Base-by-base conservation (phyloP, 2,329 filamentous ascomycete species). In the Colletotrichum sp. region DNA sequence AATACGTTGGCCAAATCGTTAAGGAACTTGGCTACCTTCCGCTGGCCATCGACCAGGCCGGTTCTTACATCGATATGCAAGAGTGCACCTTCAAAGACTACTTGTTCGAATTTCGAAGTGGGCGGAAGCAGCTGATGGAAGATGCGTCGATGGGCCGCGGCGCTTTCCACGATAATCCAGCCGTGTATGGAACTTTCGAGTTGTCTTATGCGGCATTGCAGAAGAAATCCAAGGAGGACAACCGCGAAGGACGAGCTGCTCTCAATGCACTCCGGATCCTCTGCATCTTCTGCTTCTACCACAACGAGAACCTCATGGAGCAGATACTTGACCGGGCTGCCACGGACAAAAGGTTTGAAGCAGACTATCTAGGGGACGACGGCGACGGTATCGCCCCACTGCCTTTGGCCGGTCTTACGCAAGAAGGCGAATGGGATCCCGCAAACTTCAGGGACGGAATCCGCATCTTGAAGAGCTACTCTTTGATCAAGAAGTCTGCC, bases 1-100 rank as follows among this genome's bases (percentile, higher is more conserved):
- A 25, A 25, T 25, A 25, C 25, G 25, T 29, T 29, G 27, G 27
- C 5, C 44, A 62, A 0, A 78, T 83, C 9, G 77, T 80, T 1
- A 29, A 30, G 2, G 78, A 78, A 1, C 74, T 84, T 0, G 83
- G 79, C 0, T 79, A 57, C 15, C 64, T 84, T 1, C 82, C 83
- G 0, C 72, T 84, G 1, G 82, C 82, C 3, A 76, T 84, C 34
- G 81, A 81, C 8, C 80, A 82, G 27, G 82, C 82, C 2, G 77
- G 80, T 11, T 49, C 78, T 3, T 75, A 80, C 75, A 59, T 79
- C 13, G 5, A 75, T n/a, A 34, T 19, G 11, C 39, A 55, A 52
- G 44, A 70, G 2, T 78, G 69, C 16, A 11, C 74, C 1, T 30
- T 84, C 1, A 2, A 30, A 1, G 9, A 72, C 1, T 84, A 80